Conservation (phyloP, 352 stramenopile species). For the Plasmopara viticola region DNA sequence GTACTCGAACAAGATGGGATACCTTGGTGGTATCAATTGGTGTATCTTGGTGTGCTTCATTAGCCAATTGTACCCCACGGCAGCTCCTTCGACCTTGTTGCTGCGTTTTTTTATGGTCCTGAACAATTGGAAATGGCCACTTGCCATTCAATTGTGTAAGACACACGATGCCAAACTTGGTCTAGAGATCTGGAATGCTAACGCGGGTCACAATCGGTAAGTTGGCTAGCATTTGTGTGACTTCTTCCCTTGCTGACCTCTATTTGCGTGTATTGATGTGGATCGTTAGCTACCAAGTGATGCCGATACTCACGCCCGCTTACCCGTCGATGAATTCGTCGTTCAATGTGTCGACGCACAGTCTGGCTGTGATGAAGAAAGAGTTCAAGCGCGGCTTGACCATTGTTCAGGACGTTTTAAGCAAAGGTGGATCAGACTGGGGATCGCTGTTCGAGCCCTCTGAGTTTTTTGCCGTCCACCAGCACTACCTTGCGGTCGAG, state of each 20-base stretch:
- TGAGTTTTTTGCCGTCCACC: slow-evolving; percentile 85
- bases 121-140: slow-evolving; percentile 86
- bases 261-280: slow-evolving; percentile 1
- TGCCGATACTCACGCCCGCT: slow-evolving; percentile 98
- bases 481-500: slow-evolving; percentile 89
- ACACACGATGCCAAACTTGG: slow-evolving; percentile 82
- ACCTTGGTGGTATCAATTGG: slow-evolving; percentile 98
- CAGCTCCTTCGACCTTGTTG: slow-evolving; percentile 75
- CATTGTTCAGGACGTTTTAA: slow-evolving; percentile 81
- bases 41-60: slow-evolving; percentile 97
- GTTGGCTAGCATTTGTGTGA: slow-evolving; percentile 2
- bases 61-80: slow-evolving; percentile 87
- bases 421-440: slow-evolving; percentile 78
- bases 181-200: slow-evolving; percentile 86
- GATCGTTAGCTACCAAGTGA: slow-evolving; percentile 85
- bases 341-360: slow-evolving; percentile 95
- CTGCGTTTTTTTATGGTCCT: slow-evolving; percentile 89
- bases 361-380: slow-evolving; percentile 92
- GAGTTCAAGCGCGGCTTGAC: slow-evolving; percentile 84
- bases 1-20: slow-evolving; percentile 99
- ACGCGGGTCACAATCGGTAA: slow-evolving; percentile 72
- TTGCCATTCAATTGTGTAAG: slow-evolving; percentile 87
- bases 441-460: slow-evolving; percentile 70
- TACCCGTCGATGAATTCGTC: slow-evolving; percentile 99
- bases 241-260: not conserved